phyloP scores from a whole-genome alignment of 176 grass and related monocot species.

The Musa troglodytarum region DNA sequence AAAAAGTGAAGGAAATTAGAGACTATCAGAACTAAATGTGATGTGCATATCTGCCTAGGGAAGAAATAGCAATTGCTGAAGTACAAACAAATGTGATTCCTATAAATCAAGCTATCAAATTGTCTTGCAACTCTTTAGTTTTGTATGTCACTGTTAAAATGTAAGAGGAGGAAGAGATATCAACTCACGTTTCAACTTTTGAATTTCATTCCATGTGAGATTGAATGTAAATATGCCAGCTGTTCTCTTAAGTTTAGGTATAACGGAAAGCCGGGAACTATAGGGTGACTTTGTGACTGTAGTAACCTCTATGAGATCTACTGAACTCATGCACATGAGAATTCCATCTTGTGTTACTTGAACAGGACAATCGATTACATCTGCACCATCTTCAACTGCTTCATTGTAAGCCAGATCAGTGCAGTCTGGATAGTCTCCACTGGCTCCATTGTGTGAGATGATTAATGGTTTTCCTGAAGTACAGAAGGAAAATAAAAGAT shows the following conservation, averaged over 20 bases:
- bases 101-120: conserved; percentile 1
- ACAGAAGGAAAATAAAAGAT: not conserved
- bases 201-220: conserved; percentile 55
- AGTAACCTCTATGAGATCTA: conserved; percentile 40
- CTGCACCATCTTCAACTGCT: conserved; percentile 58
- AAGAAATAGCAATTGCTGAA: not conserved
- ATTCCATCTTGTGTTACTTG: conserved; percentile 54
- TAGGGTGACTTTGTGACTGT: conserved; percentile 41
- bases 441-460: conserved; percentile 78
- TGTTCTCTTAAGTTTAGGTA: conserved; percentile 21
- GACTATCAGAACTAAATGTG: not conserved
- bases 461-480: conserved; percentile 47
- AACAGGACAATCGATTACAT: conserved; percentile 82
- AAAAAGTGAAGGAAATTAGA: too few species aligned
- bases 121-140: not conserved
- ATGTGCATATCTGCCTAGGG: not conserved
- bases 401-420: conserved; percentile 58
- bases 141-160: not conserved
- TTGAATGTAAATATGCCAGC: conserved; percentile 78
- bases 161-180: conserved; percentile 12
- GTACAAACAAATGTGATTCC: not conserved
- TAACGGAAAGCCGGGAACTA: conserved; percentile 10
- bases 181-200: conserved; percentile 48
- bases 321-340: conserved; percentile 80
- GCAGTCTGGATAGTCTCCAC: conserved; percentile 73